Evolutionary conservation across 176 grass and related monocot genomes (phyloP), one percentile per base, ranked within the genome.

Genomic region (Lolium multiflorum): DNA sequence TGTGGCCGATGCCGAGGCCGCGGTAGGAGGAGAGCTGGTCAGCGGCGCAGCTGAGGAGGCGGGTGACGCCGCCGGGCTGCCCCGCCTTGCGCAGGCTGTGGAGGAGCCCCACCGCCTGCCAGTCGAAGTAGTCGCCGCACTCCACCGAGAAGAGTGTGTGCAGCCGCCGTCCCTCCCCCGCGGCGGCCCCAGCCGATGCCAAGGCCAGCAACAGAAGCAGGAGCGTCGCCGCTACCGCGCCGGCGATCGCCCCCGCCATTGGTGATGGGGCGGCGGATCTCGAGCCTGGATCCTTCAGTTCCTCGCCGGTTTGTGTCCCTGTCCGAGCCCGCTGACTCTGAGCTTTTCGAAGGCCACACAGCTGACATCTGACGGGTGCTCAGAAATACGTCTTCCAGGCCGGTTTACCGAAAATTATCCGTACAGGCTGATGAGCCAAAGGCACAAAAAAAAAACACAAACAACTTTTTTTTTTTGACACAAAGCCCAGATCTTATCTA

Each of bases 71-170:
- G 18, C 97, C 97, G 43, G 94, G 94, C 70, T 96, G 97, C 67
- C 82, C 16, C 0, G 92, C 94, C 87, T 99, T 99, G 56, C 87
- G 84, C 59, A 94, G 87, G 87, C 94, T 99, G 82, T 96, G 97
- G 58, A 99, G 89, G 78, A 99, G 77, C 72, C 97, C 97, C 82
- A 94, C 94, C 54, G 94, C 89, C 85, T 99, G 94, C 97, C 94
- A 99, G 84, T 99, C 94, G 89, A 99, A 99, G 89, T 99, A 99
- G 77, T 96, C 85, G 80, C 95, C 90, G 80, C 94, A 99, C 60
- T 99, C 97, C 84, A 99, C 94, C 15, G 97, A 99, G 90, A 99
- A 96, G 80, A 99, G 86, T 37, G 94, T 94, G 90, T 99, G 97
- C 70, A 99, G 87, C 82, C 92, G 86, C 97, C 84, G 90, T 61